Base-by-base conservation (phyloP, 1,139 yeast genomes). In the Protomyces inundatus region DNA sequence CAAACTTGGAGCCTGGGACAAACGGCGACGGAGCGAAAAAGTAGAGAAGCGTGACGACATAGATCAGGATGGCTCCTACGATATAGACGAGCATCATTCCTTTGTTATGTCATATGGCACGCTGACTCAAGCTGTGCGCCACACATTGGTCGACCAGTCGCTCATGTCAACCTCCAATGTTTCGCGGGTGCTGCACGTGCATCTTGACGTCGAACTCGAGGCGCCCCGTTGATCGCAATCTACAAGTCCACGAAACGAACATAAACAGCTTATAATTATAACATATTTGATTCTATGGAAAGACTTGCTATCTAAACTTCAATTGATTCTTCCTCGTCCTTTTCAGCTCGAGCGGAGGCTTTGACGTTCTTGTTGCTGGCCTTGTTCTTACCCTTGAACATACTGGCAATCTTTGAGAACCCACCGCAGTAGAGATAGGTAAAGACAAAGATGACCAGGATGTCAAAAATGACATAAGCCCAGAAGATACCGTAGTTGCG, bases 401-500 rank as follows among this genome's bases (percentile, higher is more conserved):
- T 16, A 3, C 46, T 45, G 23, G 46, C 40, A 10, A 59, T 6
- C 37, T 16, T 30, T 34, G 40, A 35, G 53, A 59, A 16, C 9
- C 57, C 63, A n/a, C 63, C 63, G 33, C 52, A 52, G 36, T 59
- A 59, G 34, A 61, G 40, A 12, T 40, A 51, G 4, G 59, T 61
- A 32, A 46, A 34, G 30, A 61, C 30, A 37, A 51, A 61, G 51
- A 54, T 54, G 30, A 61, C 14, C 39, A 54, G 14, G 42, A 80
- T 69, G 71, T 82, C 81, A 72, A 82, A 77, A 30, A 73, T 74
- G 65, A 80, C 76, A 70, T 77, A 83, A 42, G 77, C 81, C 74
- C 81, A 74, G 73, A 82, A 77, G 68, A 84, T 78, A 63, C 87
- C 88, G 70, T 81, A 79, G 72, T 84, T 80, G 70, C 86, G 77